These are phyloP conservation scores for Puccinia horiana DNA, from an alignment of 1,284 basidiomycete genomes.

Conservation along the genomic window DNA sequence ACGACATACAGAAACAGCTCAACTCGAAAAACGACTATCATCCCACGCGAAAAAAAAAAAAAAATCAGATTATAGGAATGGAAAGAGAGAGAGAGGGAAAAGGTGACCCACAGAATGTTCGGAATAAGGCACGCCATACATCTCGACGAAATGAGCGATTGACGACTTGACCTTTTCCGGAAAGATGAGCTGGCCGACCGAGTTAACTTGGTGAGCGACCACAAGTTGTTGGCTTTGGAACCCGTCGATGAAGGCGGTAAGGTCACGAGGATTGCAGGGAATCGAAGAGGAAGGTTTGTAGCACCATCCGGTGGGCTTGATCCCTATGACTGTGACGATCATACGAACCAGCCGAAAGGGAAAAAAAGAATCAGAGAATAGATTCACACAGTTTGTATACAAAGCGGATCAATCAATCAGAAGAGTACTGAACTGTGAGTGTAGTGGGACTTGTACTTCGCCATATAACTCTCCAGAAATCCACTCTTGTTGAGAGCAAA, in stretches of 20 bases:
- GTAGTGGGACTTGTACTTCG: constrained; percentile 18
- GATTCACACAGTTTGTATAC: background rate
- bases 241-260: background rate
- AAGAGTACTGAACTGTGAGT: constrained; percentile 5
- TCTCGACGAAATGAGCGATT: background rate
- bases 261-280: background rate
- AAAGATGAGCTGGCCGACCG: background rate
- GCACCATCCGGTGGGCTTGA: constrained; percentile 45
- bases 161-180: background rate
- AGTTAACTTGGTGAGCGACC: no score
- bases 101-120: constrained; percentile 42
- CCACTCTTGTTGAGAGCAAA: constrained; percentile 18
- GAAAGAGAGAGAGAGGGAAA: background rate
- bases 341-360: no score
- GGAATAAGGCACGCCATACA: constrained; percentile 43
- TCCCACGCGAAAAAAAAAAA: background rate
- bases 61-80: background rate
- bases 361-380: constrained; percentile 9
- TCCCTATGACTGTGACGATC: constrained; percentile 46
- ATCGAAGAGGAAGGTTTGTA: constrained; percentile 21
- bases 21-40: constrained; percentile 46
- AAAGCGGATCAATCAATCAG: background rate
- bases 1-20: constrained; percentile 44
- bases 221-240: background rate
- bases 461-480: constrained; percentile 29